Evolutionary conservation across 257 asterid genomes (phyloP).

Genomic region (Echites panduratus): DNA sequence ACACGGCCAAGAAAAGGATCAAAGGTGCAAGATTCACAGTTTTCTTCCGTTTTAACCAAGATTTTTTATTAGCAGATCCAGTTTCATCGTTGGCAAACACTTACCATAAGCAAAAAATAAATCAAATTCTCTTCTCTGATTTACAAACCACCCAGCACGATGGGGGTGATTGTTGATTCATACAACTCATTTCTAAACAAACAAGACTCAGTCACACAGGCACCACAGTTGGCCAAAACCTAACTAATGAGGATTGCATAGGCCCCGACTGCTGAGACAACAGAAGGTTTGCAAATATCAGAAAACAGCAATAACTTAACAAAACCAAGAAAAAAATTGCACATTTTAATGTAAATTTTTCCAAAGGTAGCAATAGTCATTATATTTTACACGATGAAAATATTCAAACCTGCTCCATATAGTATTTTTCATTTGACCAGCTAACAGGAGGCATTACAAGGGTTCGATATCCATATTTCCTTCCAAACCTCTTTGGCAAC

Average conservation of each 20-base stretch:
- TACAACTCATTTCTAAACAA: not conserved
- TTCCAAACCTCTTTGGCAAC: conserved; percentile 68
- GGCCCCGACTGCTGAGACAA: not conserved
- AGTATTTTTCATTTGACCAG: conserved; percentile 93
- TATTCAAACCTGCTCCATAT: conserved; percentile 70
- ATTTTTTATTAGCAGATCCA: not conserved
- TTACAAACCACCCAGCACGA: not conserved
- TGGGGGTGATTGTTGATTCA: not conserved
- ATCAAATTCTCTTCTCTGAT: not conserved
- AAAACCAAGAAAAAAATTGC: not conserved
- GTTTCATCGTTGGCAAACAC: not conserved
- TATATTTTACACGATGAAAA: conserved; percentile 6
- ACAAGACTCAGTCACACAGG: not conserved
- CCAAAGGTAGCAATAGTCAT: not conserved
- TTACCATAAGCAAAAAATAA: not conserved
- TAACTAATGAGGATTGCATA: not conserved
- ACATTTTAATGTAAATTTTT: not conserved
- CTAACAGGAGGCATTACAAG: conserved; percentile 88
- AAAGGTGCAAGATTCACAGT: not conserved
- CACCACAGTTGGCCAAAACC: not conserved
- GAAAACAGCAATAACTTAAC: not conserved
- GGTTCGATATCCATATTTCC: conserved; percentile 54
- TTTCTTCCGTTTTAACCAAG: not conserved
- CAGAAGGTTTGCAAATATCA: not conserved
- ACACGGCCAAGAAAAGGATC: not conserved